These are phyloP conservation scores for Penicillium sp. DNA, from an alignment of 2,329 filamentous ascomycete species.

Conservation along the genomic window DNA sequence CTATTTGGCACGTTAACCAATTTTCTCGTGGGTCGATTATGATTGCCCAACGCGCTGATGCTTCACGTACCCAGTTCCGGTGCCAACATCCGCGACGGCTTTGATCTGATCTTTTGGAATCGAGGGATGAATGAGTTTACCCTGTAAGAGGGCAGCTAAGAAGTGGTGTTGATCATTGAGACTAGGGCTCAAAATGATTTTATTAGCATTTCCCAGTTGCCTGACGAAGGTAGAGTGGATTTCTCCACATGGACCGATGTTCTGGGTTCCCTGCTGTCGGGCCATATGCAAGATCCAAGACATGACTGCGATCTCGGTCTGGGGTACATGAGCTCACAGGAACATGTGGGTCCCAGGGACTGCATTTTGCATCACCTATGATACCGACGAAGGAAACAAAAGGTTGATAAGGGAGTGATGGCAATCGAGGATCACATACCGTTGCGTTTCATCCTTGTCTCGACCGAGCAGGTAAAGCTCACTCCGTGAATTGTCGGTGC, in stretches of 20 bases:
- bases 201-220: no score
- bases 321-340: neutral
- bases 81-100: conserved; percentile 31
- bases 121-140: conserved; percentile 28
- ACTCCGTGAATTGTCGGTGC: no score
- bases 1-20: conserved; percentile 11
- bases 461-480: conserved; percentile 25
- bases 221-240: no score
- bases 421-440: conserved; percentile 15
- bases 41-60: neutral
- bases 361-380: neutral
- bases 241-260: neutral
- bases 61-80: conserved; percentile 33
- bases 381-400: no score
- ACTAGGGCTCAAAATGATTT: conserved; percentile 6
- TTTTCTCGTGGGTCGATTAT: neutral
- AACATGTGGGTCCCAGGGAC: neutral
- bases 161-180: conserved; percentile 32
- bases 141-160: conserved; percentile 24
- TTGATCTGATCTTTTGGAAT: conserved; percentile 24
- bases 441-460: conserved; percentile 23
- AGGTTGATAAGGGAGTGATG: neutral
- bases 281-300: neutral
- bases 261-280: neutral
- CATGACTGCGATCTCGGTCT: neutral